These are phyloP conservation scores for Gaultheria prostrata DNA, from an alignment of 148 eudicot genomes.

Conservation along the genomic window DNA sequence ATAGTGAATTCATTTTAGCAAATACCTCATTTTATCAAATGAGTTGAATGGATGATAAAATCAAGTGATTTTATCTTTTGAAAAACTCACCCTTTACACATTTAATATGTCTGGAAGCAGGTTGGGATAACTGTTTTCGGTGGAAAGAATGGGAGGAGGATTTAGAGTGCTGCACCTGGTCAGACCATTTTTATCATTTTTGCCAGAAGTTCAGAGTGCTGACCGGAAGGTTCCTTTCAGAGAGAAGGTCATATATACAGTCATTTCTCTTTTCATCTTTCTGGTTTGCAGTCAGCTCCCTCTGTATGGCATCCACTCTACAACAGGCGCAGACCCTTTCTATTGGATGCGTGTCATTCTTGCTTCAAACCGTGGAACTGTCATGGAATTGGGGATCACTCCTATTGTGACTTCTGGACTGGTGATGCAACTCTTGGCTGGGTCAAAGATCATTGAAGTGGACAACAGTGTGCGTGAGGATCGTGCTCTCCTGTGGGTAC, in stretches of 20 bases:
- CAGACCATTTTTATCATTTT: conserved; percentile 68
- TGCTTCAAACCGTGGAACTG: conserved; percentile 85
- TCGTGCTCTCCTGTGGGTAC: conserved; percentile 75
- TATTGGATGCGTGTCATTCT: conserved; percentile 96
- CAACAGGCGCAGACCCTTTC: conserved; percentile 78
- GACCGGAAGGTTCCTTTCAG: conserved; percentile 77
- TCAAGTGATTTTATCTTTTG: too few species aligned
- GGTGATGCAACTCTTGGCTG: conserved; percentile 88
- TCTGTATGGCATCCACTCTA: conserved; percentile 80
- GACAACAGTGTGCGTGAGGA: conserved; percentile 90
- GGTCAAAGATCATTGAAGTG: conserved; percentile 85
- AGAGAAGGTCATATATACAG: conserved; percentile 85
- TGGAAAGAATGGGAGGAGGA: conserved; percentile 67
- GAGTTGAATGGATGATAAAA: too few species aligned
- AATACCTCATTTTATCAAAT: too few species aligned
- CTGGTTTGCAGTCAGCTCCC: conserved; percentile 90
- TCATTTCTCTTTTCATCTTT: conserved; percentile 73
- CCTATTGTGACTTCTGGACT: conserved; percentile 88
- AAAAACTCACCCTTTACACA: too few species aligned
- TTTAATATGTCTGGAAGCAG: conserved; percentile 19
- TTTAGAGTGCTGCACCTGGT: conserved; percentile 81
- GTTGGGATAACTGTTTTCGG: conserved; percentile 20
- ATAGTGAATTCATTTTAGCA: too few species aligned
- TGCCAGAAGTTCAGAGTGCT: conserved; percentile 79
- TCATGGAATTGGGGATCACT: conserved; percentile 92